Base-by-base conservation (phyloP, 148 eudicot species). In the Cornus controversa region DNA sequence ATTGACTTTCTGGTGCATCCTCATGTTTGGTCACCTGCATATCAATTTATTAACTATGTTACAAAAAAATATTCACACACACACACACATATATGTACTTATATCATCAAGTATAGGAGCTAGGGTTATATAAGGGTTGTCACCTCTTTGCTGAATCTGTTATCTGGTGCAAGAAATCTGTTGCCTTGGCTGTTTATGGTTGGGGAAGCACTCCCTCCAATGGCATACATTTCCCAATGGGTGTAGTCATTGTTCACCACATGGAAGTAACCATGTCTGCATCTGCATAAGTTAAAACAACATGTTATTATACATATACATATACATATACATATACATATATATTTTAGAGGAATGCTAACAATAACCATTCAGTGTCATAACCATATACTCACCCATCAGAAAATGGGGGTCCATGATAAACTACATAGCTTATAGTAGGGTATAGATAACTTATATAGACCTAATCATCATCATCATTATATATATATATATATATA, bases 201-300 rank as follows among this genome's bases (percentile, higher is more conserved):
- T 47, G 90, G 90, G 3, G 76, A n/a, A 10, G 90, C 90, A 81
- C 90, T 88, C 37, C 90, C 90, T 29, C 90, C 90, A 40, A 88
- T 85, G 5, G 90, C 90, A 78, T 88, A 88, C 90, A 88, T 88
- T 77, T 88, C 90, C 90, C 90, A 88, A 36, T 88, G 88, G 22
- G 83, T 83, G 45, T 88, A 88, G 85, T 89, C 90, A 81, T 89
- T 89, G 82, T 89, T 89, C 77, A 89, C 92, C 82, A 89, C 92
- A 77, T 89, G 92, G 74, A 89, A 89, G 58, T 89, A 89, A 36
- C 92, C 92, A 77, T 87, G 92, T 71, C 92, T 85, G 28, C 92
- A 89, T 75, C 92, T 86, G 90, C 83, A 84, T 29, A 40, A 22
- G 37, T 9, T 16, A 69, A 54, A 16, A 53, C 54, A 42, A 58